These are phyloP conservation scores for Xylaria sp. DNA, from an alignment of 2,329 filamentous ascomycete genomes.

Conservation along the genomic window DNA sequence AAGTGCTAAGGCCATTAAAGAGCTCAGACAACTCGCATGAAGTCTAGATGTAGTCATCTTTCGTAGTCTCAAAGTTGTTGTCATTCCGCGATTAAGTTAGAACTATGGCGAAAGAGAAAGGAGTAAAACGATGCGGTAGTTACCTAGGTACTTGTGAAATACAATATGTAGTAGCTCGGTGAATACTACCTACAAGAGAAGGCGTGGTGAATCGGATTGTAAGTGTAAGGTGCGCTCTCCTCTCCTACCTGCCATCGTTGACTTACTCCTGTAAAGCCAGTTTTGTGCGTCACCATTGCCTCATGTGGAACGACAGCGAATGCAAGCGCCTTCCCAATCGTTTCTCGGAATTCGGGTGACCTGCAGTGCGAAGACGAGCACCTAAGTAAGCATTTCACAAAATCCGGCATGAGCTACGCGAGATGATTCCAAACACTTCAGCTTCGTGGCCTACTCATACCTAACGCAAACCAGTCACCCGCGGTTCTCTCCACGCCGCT, in stretches of 20 bases:
- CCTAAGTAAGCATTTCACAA: too few species aligned
- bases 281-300: background rate
- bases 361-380: too few species aligned
- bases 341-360: too few species aligned
- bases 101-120: background rate
- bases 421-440: background rate
- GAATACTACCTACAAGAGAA: background rate
- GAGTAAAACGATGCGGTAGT: background rate
- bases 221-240: background rate
- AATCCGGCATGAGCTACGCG: background rate
- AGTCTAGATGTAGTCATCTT: background rate
- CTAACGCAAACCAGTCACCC: slow-evolving; percentile 2
- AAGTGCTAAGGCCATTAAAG: background rate
- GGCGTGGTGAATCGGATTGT: background rate
- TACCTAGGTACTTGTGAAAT: background rate
- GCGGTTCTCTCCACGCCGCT: slow-evolving; percentile 12
- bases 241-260: too few species aligned
- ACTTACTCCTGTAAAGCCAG: too few species aligned
- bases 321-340: too few species aligned
- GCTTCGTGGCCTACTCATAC: slow-evolving; percentile 10
- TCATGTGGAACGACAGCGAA: background rate
- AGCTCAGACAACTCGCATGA: background rate
- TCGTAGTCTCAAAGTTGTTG: background rate
- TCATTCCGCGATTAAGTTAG: too few species aligned
- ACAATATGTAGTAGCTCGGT: background rate